Evolutionary conservation across 768 basidiomycete species (phyloP).

Genomic region (Aureoboletus auriporus): DNA sequence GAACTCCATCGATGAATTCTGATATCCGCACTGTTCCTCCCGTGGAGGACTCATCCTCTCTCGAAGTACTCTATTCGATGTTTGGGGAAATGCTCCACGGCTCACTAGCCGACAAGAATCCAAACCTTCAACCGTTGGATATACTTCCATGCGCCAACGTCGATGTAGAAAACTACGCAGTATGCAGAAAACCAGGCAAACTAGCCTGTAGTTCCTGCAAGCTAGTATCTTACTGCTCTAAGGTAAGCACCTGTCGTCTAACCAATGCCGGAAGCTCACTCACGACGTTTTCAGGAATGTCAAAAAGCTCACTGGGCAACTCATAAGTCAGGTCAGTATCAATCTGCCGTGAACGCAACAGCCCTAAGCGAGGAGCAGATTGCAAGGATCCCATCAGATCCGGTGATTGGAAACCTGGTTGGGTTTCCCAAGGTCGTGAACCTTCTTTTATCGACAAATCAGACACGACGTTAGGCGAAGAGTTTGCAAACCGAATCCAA

Average conservation of each 20-base stretch:
- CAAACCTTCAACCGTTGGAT: conserved; percentile 23
- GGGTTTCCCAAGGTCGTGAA: conserved; percentile 18
- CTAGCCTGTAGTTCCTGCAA: conserved; percentile 29
- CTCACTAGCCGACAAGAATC: conserved; percentile 6
- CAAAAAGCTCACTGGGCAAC: conserved; percentile 38
- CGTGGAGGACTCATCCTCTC: conserved; percentile 7
- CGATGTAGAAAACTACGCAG: conserved; percentile 15
- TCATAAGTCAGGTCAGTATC: conserved; percentile 34
- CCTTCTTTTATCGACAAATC: conserved; percentile 16
- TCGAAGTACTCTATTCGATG: conserved; percentile 7
- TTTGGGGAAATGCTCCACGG: conserved; percentile 13
- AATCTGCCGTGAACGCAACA: neutral
- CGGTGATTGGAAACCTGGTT: conserved; percentile 17
- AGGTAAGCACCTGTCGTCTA: conserved; percentile 5
- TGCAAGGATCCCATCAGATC: conserved; percentile 23
- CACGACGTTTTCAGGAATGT: conserved; percentile 29
- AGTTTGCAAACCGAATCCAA: conserved; percentile 10
- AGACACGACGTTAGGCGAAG: conserved; percentile 5
- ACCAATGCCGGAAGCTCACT: neutral
- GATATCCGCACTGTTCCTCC: conserved; percentile 19
- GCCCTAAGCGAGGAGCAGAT: conserved; percentile 7
- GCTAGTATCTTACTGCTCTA: conserved; percentile 45
- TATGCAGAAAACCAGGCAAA: conserved; percentile 31
- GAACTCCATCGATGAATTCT: conserved; percentile 9
- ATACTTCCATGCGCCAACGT: conserved; percentile 36